Evolutionary conservation across 1,139 yeast genomes (phyloP).

Genomic region (Pichia sp.): DNA sequence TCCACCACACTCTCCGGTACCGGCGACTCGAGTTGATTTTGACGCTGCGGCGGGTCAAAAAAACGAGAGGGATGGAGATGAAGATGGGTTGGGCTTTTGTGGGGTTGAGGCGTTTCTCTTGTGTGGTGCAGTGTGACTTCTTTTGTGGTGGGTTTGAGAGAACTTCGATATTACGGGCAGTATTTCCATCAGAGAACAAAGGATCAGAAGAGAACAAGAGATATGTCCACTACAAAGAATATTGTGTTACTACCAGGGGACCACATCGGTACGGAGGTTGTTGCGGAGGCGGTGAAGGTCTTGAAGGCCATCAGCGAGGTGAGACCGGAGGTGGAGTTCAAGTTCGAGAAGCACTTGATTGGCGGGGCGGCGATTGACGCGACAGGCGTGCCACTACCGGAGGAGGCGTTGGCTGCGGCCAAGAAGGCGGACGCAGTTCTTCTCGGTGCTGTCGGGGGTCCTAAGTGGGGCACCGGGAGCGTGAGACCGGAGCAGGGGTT

Average conservation of each 20-base stretch:
- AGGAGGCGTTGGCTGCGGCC: conserved; percentile 78
- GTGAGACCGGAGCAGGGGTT: conserved; percentile 98
- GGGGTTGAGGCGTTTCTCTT: no score
- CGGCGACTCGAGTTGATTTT: background rate
- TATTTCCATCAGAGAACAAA: background rate
- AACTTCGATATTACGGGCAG: no score
- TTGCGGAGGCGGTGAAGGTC: conserved; percentile 87
- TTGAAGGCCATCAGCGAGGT: conserved; percentile 67
- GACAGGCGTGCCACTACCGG: conserved; percentile 90
- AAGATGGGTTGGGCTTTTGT: no score
- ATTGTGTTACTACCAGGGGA: conserved; percentile 93
- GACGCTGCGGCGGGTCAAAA: background rate
- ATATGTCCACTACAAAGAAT: conserved; percentile 43
- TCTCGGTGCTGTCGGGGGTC: conserved; percentile 98
- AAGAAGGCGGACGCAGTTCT: conserved; percentile 88
- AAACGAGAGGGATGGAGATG: background rate
- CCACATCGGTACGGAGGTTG: conserved; percentile 91
- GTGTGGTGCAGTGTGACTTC: conserved; percentile 8
- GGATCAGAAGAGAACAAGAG: no score
- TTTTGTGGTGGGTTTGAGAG: background rate
- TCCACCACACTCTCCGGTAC: background rate
- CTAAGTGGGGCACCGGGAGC: conserved; percentile 93
- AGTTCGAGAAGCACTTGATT: conserved; percentile 76
- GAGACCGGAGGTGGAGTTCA: conserved; percentile 62
- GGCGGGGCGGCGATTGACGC: conserved; percentile 99